Percentiles rank a stretch among this genome's conserved stretches.
Conservation (phyloP, 164 flowering plant genomes). For the Tetrastigma voinierianum region DNA sequence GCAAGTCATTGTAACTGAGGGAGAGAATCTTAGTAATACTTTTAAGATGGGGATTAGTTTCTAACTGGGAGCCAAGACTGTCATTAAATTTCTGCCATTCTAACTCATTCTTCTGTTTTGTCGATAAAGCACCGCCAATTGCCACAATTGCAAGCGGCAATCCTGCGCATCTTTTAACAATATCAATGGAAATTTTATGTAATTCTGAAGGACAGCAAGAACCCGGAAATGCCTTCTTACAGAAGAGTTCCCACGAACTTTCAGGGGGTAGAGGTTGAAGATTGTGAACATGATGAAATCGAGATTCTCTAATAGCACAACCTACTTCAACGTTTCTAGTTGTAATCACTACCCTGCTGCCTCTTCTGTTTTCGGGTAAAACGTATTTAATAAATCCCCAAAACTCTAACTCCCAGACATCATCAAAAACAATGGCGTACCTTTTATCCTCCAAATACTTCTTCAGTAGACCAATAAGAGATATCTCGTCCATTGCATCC, state of each 20-base stretch:
- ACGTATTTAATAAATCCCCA: not conserved
- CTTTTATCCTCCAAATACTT: no score
- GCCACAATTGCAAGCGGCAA: slow-evolving; percentile 11
- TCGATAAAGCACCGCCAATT: slow-evolving; percentile 9
- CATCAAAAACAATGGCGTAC: slow-evolving; percentile 8
- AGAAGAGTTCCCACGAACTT: not conserved
- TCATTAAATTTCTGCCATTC: slow-evolving; percentile 13
- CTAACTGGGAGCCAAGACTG: slow-evolving; percentile 4
- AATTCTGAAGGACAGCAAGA: slow-evolving; percentile 7
- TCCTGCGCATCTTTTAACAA: slow-evolving; percentile 15
- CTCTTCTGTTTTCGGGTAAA: not conserved
- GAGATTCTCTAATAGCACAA: not conserved
- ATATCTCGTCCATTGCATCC: not conserved
- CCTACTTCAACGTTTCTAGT: not conserved
- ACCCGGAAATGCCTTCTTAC: not conserved
- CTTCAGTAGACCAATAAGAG: no score
- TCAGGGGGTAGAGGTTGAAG: no score
- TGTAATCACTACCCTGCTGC: not conserved
- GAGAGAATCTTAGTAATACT: slow-evolving; percentile 2
- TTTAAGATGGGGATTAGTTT: not conserved
- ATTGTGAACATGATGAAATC: no score
- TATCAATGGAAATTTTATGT: not conserved
- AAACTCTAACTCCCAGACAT: slow-evolving; percentile 3
- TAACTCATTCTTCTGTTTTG: not conserved
- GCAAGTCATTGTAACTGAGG: slow-evolving; percentile 15